Evolutionary conservation across 345 rosid genomes (phyloP), one percentile per base, ranked within the genome.

Genomic region (Euphorbia lathyris): DNA sequence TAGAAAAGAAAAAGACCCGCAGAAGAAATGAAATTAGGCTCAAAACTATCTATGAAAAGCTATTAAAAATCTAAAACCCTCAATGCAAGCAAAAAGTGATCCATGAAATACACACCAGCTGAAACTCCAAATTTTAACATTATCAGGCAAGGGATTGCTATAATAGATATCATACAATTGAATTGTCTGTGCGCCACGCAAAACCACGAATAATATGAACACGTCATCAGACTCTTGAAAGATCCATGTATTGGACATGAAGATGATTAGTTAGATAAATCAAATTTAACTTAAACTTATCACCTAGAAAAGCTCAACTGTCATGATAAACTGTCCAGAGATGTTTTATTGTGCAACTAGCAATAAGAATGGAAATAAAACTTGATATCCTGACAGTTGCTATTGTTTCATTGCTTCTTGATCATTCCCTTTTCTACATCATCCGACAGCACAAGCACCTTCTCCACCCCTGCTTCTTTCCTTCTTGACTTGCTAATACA

Each of bases 131-230:
- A 29, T 58, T 3, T 45, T 29, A 20, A 56, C 17, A 22, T 34
- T 48, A 66, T 4, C 9, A 48, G 38, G 38, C n/a, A 51, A n/a
- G 72, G 20, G 59, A 58, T 30, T 69, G n/a, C 65, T 45, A 17
- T 58, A 10, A 69, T 57, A 25, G 51, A 2, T 56, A 57, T 12
- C n/a, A 20, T 30, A 36, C 27, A 30, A 59, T 30, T 20, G 22
- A 12, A 43, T 34, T 29, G 32, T 17, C n/a, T 27, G 43, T 25
- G 27, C 26, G 27, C 26, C 16, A 20, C 19, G 51, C 40, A 22
- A 23, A 20, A 48, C 53, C 50, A 30, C 11, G 23, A 19, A 9
- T 50, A 22, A 3, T 56, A 22, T 26, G 25, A 36, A 22, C 55
- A 56, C 42, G 14, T 59, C 36, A 57, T 11, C 7, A 29, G 0